These are phyloP conservation scores for Penicillium sp. DNA, from an alignment of 2,329 filamentous ascomycete genomes.

Conservation along the genomic window DNA sequence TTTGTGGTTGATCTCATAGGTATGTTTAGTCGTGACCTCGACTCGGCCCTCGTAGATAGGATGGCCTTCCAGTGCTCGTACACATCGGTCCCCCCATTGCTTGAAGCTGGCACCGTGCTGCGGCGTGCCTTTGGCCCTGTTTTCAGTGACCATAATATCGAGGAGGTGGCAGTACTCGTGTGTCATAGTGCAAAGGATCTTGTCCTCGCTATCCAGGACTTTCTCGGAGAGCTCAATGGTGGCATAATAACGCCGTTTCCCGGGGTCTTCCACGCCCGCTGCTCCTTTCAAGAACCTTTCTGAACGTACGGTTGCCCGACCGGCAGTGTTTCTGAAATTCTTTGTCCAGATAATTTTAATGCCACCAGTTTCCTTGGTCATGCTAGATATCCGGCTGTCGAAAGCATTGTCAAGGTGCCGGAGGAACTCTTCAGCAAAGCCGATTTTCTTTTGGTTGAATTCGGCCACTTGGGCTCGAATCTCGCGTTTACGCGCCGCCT, in stretches of 20 bases:
- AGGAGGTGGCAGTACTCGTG: constrained; percentile 96
- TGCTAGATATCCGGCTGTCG: constrained; percentile 47
- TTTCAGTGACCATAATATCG: constrained; percentile 82
- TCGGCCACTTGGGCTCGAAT: constrained; percentile 27
- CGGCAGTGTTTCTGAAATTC: constrained; percentile 61
- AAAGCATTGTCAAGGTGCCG: constrained; percentile 55
- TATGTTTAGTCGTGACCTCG: constrained; percentile 83
- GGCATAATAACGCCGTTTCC: constrained; percentile 58
- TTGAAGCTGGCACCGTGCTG: constrained; percentile 87
- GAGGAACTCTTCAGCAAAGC: constrained; percentile 56
- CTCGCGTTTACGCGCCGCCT: constrained; percentile 38
- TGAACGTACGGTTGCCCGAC: constrained; percentile 57
- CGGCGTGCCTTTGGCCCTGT: constrained; percentile 32
- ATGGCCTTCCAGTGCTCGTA: constrained; percentile 34
- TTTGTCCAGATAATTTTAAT: constrained; percentile 61
- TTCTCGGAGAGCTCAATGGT: constrained; percentile 86
- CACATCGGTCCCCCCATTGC: constrained; percentile 55
- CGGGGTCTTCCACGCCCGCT: background rate
- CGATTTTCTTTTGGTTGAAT: constrained; percentile 55
- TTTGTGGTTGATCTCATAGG: constrained; percentile 86
- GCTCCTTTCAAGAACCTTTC: constrained; percentile 9
- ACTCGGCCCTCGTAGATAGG: constrained; percentile 60
- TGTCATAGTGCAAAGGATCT: constrained; percentile 84
- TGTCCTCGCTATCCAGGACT: constrained; percentile 73
- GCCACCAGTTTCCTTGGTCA: constrained; percentile 55